Base-by-base conservation (phyloP, 306 rosid species). In the Ormosia emarginata region DNA sequence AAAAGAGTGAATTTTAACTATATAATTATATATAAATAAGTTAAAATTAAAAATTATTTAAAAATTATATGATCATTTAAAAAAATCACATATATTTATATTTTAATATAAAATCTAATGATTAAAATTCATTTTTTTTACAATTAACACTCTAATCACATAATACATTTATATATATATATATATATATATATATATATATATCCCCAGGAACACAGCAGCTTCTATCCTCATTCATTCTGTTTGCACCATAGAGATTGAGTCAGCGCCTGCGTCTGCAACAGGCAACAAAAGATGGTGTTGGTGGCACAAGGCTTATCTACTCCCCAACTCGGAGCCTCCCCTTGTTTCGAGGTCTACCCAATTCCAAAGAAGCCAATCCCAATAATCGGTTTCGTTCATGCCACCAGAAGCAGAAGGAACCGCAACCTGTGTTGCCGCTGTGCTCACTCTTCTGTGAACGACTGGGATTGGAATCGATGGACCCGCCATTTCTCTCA, bases 401-500 rank as follows among this genome's bases (percentile, higher is more conserved):
- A 12, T 57, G 12, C 55, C 67, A 77, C 79, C 3, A 59, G 49
- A 6, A 80, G 78, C 4, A 59, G 56, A 8, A 78, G 80, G 74
- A 84, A 50, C 64, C 80, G 83, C 56, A 86, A 71, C 65, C 37
- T 78, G 29, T 52, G 53, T 50, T 93, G 89, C 81, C 87, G 90
- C 58, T 93, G 93, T 66, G 69, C 86, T 41, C 75, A 52, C 62
- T 64, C 77, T 52, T 77, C 67, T 29, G 6, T 33, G 61, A 24
- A 17, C 39, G 44, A 30, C 11, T 90, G 94, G 97, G 93, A 90
- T 78, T 92, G 97, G 97, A 85, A 79, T 70, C 87, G 88, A 64
- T 92, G 97, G 97, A 88, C 83, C 79, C 94, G 92, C 71, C 89
- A 92, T 88, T 92, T 92, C 82, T 86, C 91, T 49, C 93, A 90